A percentile compares a stretch with the other conserved stretches of the same genome.
phyloP scores from a whole-genome alignment of 129 eudicot genomes.

The Logfia minima region DNA sequence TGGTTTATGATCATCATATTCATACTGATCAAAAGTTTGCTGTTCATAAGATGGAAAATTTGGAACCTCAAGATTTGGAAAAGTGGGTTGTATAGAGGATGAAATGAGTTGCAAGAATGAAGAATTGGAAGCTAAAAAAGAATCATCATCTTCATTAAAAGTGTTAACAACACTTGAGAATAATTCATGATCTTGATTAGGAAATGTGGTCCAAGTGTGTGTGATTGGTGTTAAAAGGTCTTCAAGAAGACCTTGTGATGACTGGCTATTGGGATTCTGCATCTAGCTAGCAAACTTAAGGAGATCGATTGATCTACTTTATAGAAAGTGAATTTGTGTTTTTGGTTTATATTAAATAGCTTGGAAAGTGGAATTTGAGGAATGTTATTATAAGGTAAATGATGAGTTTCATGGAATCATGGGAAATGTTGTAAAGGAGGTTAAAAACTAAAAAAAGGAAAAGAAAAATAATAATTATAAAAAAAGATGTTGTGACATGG shows the following conservation, averaged over 20 bases:
- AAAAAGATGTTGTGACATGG: constrained; percentile 14
- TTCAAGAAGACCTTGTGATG: constrained; percentile 43
- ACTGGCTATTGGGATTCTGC: constrained; percentile 18
- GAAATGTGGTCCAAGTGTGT: constrained; percentile 32
- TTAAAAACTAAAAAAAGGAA: not conserved
- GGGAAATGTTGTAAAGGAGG: not conserved
- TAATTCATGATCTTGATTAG: constrained; percentile 17
- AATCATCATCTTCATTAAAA: constrained; percentile 21
- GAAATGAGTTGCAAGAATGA: constrained; percentile 36
- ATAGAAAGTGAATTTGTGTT: not conserved
- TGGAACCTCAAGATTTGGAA: constrained; percentile 29
- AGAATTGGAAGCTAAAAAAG: constrained; percentile 28
- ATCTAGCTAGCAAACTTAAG: not conserved
- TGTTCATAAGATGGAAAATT: constrained; percentile 38
- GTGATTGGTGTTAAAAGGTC: constrained; percentile 50
- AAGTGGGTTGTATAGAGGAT: constrained; percentile 36
- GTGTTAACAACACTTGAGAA: constrained; percentile 9
- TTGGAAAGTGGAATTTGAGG: constrained; percentile 3
- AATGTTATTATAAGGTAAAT: constrained; percentile 19
- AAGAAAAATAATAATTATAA: too few species aligned
- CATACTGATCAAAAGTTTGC: constrained; percentile 10
- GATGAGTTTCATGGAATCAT: constrained; percentile 5
- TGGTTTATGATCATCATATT: constrained; percentile 15
- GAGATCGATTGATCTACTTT: not conserved
- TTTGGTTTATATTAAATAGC: not conserved